A percentile compares a stretch with the other conserved stretches of the same genome.
Conservation (phyloP, 345 rosid species). For the Moringa oleifera region DNA sequence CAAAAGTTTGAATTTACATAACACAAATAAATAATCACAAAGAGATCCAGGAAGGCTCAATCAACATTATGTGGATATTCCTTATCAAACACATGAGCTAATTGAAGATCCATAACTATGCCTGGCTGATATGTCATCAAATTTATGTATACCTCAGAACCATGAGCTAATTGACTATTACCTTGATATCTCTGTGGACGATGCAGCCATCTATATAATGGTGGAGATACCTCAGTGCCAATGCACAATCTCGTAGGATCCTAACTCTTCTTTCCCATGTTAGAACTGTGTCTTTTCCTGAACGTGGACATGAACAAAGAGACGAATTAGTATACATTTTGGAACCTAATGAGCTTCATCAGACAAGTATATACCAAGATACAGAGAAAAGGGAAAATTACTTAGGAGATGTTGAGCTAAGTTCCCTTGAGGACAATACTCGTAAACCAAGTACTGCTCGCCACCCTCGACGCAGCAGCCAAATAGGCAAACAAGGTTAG, state of each 20-base stretch:
- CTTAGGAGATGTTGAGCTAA: conserved; percentile 54
- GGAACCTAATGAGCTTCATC: too few species aligned
- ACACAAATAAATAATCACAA: too few species aligned
- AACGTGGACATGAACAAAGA: neutral
- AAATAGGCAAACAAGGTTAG: conserved; percentile 50
- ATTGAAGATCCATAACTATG: too few species aligned
- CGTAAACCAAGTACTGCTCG: conserved; percentile 58
- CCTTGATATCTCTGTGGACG: conserved; percentile 71
- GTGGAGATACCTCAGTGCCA: conserved; percentile 53
- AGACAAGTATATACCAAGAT: too few species aligned
- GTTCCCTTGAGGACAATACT: conserved; percentile 52
- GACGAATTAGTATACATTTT: neutral
- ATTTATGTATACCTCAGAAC: too few species aligned
- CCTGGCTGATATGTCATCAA: too few species aligned
- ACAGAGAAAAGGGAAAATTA: conserved; percentile 12
- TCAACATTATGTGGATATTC: too few species aligned
- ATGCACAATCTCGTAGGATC: conserved; percentile 51
- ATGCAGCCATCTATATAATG: conserved; percentile 56
- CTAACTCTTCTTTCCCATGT: conserved; percentile 60
- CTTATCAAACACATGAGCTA: too few species aligned
- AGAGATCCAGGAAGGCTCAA: too few species aligned
- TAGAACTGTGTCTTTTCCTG: conserved; percentile 42
- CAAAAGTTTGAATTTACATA: too few species aligned
- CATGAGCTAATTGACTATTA: conserved; percentile 6
- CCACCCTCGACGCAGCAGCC: conserved; percentile 51